These are phyloP conservation scores for Serendipita sp. DNA, from an alignment of 768 basidiomycete genomes.

Conservation along the genomic window DNA sequence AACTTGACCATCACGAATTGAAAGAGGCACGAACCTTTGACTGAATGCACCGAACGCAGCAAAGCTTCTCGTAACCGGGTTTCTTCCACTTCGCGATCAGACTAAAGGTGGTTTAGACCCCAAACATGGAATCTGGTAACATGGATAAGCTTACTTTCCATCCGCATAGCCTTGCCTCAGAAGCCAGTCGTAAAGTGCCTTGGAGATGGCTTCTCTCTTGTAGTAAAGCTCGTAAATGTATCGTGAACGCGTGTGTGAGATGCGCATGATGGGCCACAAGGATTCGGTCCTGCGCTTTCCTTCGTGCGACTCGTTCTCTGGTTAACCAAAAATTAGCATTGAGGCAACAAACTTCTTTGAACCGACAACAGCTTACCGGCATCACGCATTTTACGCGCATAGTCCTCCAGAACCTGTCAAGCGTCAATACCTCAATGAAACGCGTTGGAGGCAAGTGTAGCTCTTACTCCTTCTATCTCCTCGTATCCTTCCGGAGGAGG, in stretches of 20 bases:
- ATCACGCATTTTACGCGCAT: slow-evolving; percentile 97
- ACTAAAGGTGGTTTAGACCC: slow-evolving; percentile 27
- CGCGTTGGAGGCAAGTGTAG: background rate
- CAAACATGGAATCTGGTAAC: background rate
- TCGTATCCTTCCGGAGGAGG: slow-evolving; percentile 90
- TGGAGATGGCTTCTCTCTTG: slow-evolving; percentile 89
- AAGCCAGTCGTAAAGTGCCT: slow-evolving; percentile 89
- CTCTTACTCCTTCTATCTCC: slow-evolving; percentile 64
- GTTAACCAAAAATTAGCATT: slow-evolving; percentile 10
- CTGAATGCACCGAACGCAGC: slow-evolving; percentile 93
- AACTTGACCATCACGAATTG: background rate
- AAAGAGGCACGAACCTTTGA: slow-evolving; percentile 41
- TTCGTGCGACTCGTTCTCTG: slow-evolving; percentile 92
- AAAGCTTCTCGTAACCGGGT: slow-evolving; percentile 92
- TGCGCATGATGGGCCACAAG: slow-evolving; percentile 95
- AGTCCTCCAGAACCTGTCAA: slow-evolving; percentile 82
- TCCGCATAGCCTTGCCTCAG: slow-evolving; percentile 95
- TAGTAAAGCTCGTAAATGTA: slow-evolving; percentile 99
- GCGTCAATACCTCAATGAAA: background rate
- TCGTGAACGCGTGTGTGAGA: slow-evolving; percentile 86
- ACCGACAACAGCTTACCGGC: slow-evolving; percentile 22
- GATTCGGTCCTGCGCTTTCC: slow-evolving; percentile 91
- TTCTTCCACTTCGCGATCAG: slow-evolving; percentile 99
- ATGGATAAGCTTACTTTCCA: slow-evolving; percentile 51
- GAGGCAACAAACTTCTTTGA: background rate